phyloP scores from a whole-genome alignment of 768 basidiomycete species.

The Boletus pseudopeckii region DNA sequence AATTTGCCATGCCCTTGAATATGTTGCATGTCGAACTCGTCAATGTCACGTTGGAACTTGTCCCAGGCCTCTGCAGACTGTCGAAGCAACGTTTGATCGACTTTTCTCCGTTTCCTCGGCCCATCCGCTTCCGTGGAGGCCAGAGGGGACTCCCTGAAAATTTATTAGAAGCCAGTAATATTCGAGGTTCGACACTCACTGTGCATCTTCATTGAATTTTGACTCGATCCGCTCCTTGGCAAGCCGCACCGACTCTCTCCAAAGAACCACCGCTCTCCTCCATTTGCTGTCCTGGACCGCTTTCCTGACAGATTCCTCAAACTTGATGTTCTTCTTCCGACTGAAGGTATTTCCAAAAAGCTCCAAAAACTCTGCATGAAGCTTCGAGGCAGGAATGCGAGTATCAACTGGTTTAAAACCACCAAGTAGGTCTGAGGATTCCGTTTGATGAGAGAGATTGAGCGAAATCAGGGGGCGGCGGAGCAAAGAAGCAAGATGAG shows the following conservation, averaged over 20 bases:
- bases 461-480: slow-evolving; percentile 77
- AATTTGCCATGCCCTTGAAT: slow-evolving; percentile 86
- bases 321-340: slow-evolving; percentile 82
- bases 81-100: slow-evolving; percentile 42
- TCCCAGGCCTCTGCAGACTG: slow-evolving; percentile 60
- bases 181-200: slow-evolving; percentile 16
- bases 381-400: slow-evolving; percentile 63
- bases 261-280: slow-evolving; percentile 78
- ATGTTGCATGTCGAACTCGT: slow-evolving; percentile 84
- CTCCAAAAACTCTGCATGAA: slow-evolving; percentile 73
- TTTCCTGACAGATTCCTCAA: slow-evolving; percentile 76
- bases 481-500: slow-evolving; percentile 80
- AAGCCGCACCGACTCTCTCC: slow-evolving; percentile 72
- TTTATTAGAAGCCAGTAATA: background rate
- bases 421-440: slow-evolving; percentile 89
- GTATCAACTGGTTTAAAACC: slow-evolving; percentile 96
- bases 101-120: slow-evolving; percentile 70
- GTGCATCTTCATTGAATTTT: slow-evolving; percentile 29
- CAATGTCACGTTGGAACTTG: slow-evolving; percentile 61
- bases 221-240: slow-evolving; percentile 60
- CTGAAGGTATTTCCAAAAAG: slow-evolving; percentile 88
- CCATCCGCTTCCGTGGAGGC: slow-evolving; percentile 38
- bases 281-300: slow-evolving; percentile 82
- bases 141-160: slow-evolving; percentile 17
- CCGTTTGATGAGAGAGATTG: slow-evolving; percentile 95